Percentiles rank a stretch among this genome's conserved stretches.
Conservation (phyloP, 2,329 filamentous ascomycete species). For the Sordariomycetes sp. region DNA sequence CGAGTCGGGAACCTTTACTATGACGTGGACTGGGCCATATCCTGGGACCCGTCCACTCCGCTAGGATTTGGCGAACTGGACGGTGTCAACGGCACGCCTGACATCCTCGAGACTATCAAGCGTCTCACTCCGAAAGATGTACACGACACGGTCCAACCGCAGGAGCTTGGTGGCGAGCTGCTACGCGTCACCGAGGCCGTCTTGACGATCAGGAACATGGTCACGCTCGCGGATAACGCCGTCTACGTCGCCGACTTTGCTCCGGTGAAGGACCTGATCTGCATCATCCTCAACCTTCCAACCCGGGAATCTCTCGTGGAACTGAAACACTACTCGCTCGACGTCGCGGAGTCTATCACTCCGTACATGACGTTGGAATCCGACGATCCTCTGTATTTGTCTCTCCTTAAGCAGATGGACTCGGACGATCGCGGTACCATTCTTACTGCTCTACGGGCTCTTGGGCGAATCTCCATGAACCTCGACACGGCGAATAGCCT, state of each 20-base stretch:
- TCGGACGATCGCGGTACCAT: conserved; percentile 74
- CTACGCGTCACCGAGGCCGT: conserved; percentile 76
- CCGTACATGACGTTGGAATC: conserved; percentile 64
- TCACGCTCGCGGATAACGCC: conserved; percentile 85
- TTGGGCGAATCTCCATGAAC: conserved; percentile 83
- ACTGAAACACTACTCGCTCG: conserved; percentile 80
- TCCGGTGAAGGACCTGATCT: conserved; percentile 70
- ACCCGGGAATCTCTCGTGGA: conserved; percentile 63
- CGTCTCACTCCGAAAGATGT: conserved; percentile 48
- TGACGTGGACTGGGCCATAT: conserved; percentile 69
- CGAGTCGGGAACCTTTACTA: conserved; percentile 73
- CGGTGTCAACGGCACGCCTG: conserved; percentile 37
- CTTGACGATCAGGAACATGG: conserved; percentile 88
- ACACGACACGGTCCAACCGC: conserved; percentile 61
- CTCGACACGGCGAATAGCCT: conserved; percentile 70
- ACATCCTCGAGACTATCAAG: conserved; percentile 56
- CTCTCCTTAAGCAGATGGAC: conserved; percentile 53
- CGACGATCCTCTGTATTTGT: conserved; percentile 69
- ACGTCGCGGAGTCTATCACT: conserved; percentile 84
- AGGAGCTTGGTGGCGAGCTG: conserved; percentile 58
- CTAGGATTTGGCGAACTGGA: conserved; percentile 40
- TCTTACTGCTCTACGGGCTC: conserved; percentile 66
- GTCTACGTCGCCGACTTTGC: conserved; percentile 65
- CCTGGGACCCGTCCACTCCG: conserved; percentile 42
- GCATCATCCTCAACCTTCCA: conserved; percentile 72